Conservation (phyloP, 306 rosid genomes). For the Glycine tomentella region DNA sequence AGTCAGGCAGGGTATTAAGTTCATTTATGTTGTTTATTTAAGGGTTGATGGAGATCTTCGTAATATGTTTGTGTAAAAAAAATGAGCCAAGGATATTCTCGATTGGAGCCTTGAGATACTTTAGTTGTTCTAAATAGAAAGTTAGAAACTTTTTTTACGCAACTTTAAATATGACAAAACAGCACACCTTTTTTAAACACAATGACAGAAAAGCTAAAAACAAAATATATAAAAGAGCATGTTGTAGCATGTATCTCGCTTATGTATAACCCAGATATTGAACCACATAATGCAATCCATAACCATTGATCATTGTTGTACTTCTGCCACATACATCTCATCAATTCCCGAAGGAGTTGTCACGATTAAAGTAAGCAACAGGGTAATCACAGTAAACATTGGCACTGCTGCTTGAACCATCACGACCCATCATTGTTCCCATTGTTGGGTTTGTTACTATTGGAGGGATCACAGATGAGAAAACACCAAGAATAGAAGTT, state of each 20-base stretch:
- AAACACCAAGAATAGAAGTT: not conserved
- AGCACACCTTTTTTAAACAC: not conserved
- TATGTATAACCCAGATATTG: too few relatives aligned
- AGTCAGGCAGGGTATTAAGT: too few relatives aligned
- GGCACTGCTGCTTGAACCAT: not conserved
- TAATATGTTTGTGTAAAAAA: too few relatives aligned
- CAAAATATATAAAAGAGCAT: too few relatives aligned
- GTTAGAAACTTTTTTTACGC: not conserved
- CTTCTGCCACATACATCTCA: not conserved
- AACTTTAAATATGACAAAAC: not conserved
- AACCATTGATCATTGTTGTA: not conserved
- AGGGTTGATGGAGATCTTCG: too few relatives aligned
- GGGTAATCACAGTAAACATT: not conserved
- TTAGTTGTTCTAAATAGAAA: too few relatives aligned
- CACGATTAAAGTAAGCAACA: not conserved
- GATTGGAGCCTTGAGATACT: too few relatives aligned
- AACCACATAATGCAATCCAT: too few relatives aligned
- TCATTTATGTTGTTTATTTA: too few relatives aligned
- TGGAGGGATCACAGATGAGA: not conserved
- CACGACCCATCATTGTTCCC: not conserved
- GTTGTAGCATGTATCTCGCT: not conserved
- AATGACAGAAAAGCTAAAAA: too few relatives aligned
- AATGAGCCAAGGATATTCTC: too few relatives aligned
- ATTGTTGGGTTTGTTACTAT: not conserved
- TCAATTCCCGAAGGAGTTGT: not conserved